Percentiles rank a stretch among this genome's conserved stretches.
These are phyloP conservation scores for Leptosphaerulina australis DNA, from an alignment of 2,329 filamentous ascomycete genomes.

Conservation along the genomic window DNA sequence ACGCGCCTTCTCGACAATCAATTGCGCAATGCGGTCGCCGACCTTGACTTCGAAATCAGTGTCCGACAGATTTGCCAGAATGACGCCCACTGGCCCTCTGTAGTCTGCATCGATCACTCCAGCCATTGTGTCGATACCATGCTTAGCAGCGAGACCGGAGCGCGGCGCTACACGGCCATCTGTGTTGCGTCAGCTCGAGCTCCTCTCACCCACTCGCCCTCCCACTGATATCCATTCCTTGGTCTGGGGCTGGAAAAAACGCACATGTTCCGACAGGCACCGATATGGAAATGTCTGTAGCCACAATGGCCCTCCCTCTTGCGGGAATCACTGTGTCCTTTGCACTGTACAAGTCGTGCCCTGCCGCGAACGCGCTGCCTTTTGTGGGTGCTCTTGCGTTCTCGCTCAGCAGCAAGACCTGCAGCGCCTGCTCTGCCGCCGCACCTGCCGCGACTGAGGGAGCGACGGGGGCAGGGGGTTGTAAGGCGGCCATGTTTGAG, in stretches of 20 bases:
- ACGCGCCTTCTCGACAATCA: constrained; percentile 80
- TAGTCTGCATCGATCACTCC: constrained; percentile 99
- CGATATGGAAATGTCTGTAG: constrained; percentile 89
- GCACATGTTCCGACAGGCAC: constrained; percentile 88
- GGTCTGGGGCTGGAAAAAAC: constrained; percentile 40
- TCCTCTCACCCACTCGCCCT: too few species aligned
- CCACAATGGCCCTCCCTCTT: constrained; percentile 82
- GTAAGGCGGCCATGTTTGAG: constrained; percentile 22
- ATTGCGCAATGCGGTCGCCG: constrained; percentile 90
- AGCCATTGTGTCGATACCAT: constrained; percentile 95
- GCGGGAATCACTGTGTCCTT: constrained; percentile 77
- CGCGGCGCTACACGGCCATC: constrained; percentile 90
- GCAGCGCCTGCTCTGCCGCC: constrained; percentile 61
- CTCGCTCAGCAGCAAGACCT: constrained; percentile 85
- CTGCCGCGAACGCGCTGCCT: constrained; percentile 86
- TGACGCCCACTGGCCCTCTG: constrained; percentile 88
- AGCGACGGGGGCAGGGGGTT: constrained; percentile 32
- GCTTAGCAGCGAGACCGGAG: constrained; percentile 88
- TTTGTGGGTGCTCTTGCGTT: constrained; percentile 84
- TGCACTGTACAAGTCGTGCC: constrained; percentile 89
- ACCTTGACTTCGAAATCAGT: constrained; percentile 79
- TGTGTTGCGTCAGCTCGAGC: constrained; percentile 50
- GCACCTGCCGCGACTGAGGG: constrained; percentile 34
- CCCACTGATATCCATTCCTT: too few species aligned
- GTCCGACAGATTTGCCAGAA: constrained; percentile 92